Evolutionary conservation across 2,329 filamentous ascomycete species (phyloP).

Genomic region (Scytalidium lignicola): DNA sequence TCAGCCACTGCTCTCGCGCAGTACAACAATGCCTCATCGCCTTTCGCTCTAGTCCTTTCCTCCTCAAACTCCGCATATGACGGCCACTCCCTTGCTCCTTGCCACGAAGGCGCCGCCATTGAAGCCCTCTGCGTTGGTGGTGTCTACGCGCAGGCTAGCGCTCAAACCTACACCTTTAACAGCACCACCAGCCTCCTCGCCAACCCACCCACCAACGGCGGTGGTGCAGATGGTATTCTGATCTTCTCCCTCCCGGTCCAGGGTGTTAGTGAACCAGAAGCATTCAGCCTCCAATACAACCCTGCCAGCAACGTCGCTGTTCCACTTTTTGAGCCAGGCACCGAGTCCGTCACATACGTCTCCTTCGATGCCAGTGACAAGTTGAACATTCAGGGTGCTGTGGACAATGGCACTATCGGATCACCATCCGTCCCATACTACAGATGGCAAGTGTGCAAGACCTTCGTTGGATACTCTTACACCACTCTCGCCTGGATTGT

Average conservation of each 20-base stretch:
- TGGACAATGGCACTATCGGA: slow-evolving; percentile 27
- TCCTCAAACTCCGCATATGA: slow-evolving; percentile 34
- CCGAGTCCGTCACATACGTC: slow-evolving; percentile 21
- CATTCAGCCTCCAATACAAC: slow-evolving; percentile 31
- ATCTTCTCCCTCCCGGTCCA: slow-evolving; percentile 17
- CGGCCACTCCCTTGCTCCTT: slow-evolving; percentile 33
- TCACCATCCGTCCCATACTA: slow-evolving; percentile 21
- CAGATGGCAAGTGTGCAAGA: slow-evolving; percentile 41
- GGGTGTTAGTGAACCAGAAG: slow-evolving; percentile 28
- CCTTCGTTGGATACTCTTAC: slow-evolving; percentile 36
- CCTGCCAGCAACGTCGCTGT: slow-evolving; percentile 35
- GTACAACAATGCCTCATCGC: slow-evolving; percentile 31
- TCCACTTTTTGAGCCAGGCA: slow-evolving; percentile 31
- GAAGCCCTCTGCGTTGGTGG: slow-evolving; percentile 37
- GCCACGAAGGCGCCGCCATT: slow-evolving; percentile 43
- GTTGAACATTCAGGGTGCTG: slow-evolving; percentile 34
- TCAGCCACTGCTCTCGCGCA: slow-evolving; percentile 18
- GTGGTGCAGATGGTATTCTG: slow-evolving; percentile 16
- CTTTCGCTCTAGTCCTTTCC: slow-evolving; percentile 37
- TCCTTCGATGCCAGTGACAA: slow-evolving; percentile 34
- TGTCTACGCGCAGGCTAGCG: slow-evolving; percentile 13
- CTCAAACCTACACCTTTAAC: slow-evolving; percentile 18
- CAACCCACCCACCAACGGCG: slow-evolving; percentile 6
- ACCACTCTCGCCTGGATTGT: slow-evolving; percentile 37
- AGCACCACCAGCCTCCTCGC: slow-evolving; percentile 25